Percentiles rank a stretch among this genome's conserved stretches.
These are phyloP conservation scores for Penicillium macrosclerotiorum DNA, from an alignment of 495 filamentous ascomycete genomes.

Conservation along the genomic window DNA sequence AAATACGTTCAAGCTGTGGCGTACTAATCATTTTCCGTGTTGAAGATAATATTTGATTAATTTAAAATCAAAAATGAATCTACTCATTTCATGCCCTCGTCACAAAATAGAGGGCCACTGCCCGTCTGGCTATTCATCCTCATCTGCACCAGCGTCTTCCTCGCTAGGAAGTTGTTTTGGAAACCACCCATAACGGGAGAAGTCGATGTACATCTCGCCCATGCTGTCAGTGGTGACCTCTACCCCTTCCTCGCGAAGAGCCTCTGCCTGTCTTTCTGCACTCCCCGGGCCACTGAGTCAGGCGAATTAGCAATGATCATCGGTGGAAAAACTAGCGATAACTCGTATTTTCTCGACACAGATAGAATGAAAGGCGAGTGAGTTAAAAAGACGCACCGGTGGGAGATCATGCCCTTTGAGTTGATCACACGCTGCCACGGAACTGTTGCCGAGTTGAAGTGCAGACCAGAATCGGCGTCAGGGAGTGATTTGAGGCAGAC, in stretches of 20 bases:
- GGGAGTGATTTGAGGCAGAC: constrained; percentile 85
- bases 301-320: background rate
- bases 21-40: no score
- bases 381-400: constrained; percentile 58
- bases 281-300: constrained; percentile 61
- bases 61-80: no score
- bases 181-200: constrained; percentile 75
- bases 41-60: no score
- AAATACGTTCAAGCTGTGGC: no score
- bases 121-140: background rate
- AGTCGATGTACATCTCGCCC: constrained; percentile 69
- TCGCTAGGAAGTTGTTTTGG: constrained; percentile 49
- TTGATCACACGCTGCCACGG: constrained; percentile 96
- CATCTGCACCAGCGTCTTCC: constrained; percentile 8
- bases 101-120: background rate
- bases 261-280: constrained; percentile 65
- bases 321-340: background rate
- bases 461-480: constrained; percentile 29
- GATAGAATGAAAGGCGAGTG: background rate
- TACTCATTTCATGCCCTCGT: no score
- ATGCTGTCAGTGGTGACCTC: constrained; percentile 60
- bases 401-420: constrained; percentile 78
- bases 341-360: no score
- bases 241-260: constrained; percentile 67
- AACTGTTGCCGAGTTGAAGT: constrained; percentile 73